phyloP scores from a whole-genome alignment of 169 alveolate genomes.

The Plasmodium malariae region DNA sequence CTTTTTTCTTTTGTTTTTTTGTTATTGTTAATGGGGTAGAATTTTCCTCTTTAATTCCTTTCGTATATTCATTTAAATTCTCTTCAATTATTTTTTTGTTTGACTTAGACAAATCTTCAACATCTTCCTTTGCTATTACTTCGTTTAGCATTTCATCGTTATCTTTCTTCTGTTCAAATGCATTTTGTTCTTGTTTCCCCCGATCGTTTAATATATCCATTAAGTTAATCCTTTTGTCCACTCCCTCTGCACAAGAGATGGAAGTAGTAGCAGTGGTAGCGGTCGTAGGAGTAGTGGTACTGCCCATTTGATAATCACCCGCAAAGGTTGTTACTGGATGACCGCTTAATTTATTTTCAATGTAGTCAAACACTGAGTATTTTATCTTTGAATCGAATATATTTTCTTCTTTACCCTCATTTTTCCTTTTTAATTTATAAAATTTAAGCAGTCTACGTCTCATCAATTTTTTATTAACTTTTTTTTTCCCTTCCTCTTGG shows the following conservation, averaged over 20 bases:
- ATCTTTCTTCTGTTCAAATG: no score
- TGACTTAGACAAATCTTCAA: no score
- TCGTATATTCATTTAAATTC: neutral
- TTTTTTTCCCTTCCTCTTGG: conserved; percentile 28
- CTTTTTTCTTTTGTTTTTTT: neutral
- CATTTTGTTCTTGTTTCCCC: no score
- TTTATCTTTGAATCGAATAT: conserved; percentile 28
- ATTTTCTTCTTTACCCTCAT: conserved; percentile 66
- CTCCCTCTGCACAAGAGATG: no score
- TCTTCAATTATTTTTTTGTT: neutral
- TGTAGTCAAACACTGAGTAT: conserved; percentile 65
- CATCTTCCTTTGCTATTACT: no score
- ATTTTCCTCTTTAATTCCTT: neutral
- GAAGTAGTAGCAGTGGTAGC: no score
- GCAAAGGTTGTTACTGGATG: neutral
- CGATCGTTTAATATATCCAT: no score
- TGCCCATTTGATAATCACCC: neutral
- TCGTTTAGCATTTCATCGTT: no score
- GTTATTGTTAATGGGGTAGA: neutral
- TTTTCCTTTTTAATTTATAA: conserved; percentile 72
- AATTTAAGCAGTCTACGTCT: conserved; percentile 62
- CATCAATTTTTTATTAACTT: conserved; percentile 72
- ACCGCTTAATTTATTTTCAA: conserved; percentile 36
- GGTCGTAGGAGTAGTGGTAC: neutral
- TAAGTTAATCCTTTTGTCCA: no score